Evolutionary conservation across 2,329 filamentous ascomycete genomes (phyloP).

Genomic region (Beauveria brongniartii): DNA sequence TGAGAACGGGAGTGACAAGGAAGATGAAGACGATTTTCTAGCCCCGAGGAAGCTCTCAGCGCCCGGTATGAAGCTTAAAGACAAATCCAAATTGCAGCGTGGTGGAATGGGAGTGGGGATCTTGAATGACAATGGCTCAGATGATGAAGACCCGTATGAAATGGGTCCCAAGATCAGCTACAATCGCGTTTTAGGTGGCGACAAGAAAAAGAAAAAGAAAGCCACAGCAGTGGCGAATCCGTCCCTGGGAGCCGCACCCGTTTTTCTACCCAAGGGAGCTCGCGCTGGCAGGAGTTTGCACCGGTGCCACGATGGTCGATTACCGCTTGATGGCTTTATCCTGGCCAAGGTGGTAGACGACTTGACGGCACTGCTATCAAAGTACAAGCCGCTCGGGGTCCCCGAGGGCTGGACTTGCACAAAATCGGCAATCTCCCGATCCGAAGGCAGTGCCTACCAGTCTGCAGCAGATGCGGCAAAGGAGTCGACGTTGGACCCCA

Average conservation of each 20-base stretch:
- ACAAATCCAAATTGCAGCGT: conserved; percentile 30
- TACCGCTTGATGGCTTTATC: conserved; percentile 74
- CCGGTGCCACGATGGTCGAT: conserved; percentile 74
- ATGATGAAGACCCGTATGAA: conserved; percentile 90
- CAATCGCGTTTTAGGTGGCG: conserved; percentile 70
- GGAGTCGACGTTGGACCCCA: conserved; percentile 65
- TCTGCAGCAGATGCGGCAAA: conserved; percentile 74
- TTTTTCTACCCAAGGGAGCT: conserved; percentile 60
- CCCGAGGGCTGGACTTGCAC: conserved; percentile 67
- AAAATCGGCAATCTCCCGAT: conserved; percentile 26
- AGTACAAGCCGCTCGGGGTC: conserved; percentile 58
- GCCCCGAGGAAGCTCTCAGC: conserved; percentile 16
- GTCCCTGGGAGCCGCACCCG: conserved; percentile 55
- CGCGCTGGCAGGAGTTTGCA: conserved; percentile 27
- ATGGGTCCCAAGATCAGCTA: conserved; percentile 87
- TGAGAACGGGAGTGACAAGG: conserved; percentile 34
- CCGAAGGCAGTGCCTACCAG: conserved; percentile 32
- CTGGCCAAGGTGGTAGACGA: conserved; percentile 48
- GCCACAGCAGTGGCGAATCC: conserved; percentile 50
- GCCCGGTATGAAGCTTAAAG: conserved; percentile 39
- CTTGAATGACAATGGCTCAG: conserved; percentile 86
- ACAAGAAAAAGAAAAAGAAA: conserved; percentile 65
- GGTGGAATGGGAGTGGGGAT: conserved; percentile 81
- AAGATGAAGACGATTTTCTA: conserved; percentile 29
- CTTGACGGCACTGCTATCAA: conserved; percentile 20